Conservation (phyloP, 140 eudicot genomes). For the Flaveria floridana region DNA sequence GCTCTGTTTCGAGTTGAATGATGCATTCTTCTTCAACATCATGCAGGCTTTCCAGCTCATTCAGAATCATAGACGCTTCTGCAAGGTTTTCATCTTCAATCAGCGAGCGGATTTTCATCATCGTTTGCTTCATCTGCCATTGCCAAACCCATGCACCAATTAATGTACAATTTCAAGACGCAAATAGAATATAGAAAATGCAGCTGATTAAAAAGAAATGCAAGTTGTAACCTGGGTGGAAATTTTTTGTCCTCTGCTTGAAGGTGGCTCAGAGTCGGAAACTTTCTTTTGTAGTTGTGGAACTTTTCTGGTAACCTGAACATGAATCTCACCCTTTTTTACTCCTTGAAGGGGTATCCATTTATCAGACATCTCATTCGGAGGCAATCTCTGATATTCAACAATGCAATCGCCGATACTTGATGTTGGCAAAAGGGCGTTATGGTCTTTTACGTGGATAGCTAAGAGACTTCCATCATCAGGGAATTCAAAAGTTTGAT, state of each 20-base stretch:
- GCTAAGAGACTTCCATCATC: constrained; percentile 77
- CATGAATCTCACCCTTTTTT: constrained; percentile 83
- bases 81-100: constrained; percentile 58
- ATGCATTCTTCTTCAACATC: constrained; percentile 69
- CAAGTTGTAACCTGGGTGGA: constrained; percentile 60
- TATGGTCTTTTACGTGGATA: constrained; percentile 85
- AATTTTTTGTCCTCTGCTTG: constrained; percentile 51
- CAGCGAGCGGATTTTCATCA: constrained; percentile 61
- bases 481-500: constrained; percentile 89
- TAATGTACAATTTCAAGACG: too few species aligned
- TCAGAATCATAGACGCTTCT: constrained; percentile 46
- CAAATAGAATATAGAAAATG: too few species aligned
- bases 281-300: constrained; percentile 60
- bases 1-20: constrained; percentile 82
- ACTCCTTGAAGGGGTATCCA: constrained; percentile 99
- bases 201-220: neutral
- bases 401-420: constrained; percentile 88
- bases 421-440: constrained; percentile 72
- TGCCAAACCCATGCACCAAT: neutral
- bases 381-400: constrained; percentile 81
- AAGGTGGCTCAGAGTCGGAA: constrained; percentile 58
- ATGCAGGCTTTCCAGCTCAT: constrained; percentile 78
- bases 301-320: constrained; percentile 73
- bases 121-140: constrained; percentile 65
- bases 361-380: constrained; percentile 76